Conservation (phyloP, 1,284 basidiomycete genomes). For the Sporisorium sorghi region DNA sequence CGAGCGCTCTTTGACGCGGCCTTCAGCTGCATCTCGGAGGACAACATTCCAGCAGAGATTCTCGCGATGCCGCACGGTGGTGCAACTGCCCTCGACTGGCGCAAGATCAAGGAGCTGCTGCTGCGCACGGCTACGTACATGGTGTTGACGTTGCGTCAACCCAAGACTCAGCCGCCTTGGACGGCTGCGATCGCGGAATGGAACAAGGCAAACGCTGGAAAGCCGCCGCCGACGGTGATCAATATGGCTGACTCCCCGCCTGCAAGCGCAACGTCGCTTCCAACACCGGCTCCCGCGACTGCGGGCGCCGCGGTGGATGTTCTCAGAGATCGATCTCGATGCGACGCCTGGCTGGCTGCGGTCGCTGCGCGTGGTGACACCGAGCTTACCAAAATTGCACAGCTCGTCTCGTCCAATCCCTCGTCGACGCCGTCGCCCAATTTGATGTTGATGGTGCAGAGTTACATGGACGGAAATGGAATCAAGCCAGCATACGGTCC, state of each 20-base stretch:
- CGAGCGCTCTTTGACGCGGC: constrained; percentile 29
- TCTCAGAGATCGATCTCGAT: constrained; percentile 3
- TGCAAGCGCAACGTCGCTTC: not conserved
- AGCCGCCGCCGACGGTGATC: constrained; percentile 15
- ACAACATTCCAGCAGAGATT: constrained; percentile 35
- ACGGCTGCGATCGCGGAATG: constrained; percentile 24
- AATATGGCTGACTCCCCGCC: constrained; percentile 25
- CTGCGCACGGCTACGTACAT: constrained; percentile 42
- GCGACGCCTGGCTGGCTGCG: constrained; percentile 19
- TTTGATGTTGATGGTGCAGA: constrained; percentile 30
- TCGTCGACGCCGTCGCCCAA: constrained; percentile 24
- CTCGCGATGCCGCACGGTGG: constrained; percentile 40
- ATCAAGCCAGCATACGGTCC: constrained; percentile 11
- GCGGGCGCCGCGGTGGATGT: constrained; percentile 13
- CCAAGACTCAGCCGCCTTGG: constrained; percentile 39
- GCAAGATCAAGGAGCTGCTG: constrained; percentile 33
- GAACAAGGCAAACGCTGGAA: constrained; percentile 9
- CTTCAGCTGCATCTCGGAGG: constrained; percentile 38
- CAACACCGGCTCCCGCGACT: constrained; percentile 15
- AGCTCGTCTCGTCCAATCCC: constrained; percentile 25
- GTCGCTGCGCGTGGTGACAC: constrained; percentile 17
- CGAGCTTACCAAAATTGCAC: constrained; percentile 33
- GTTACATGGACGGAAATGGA: constrained; percentile 20
- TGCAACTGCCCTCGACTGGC: constrained; percentile 37
- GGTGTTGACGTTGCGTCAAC: constrained; percentile 30